A percentile compares a stretch with the other conserved stretches of the same genome.
phyloP scores from a whole-genome alignment of 169 alveolate genomes.

The Plasmodium coatneyi region DNA sequence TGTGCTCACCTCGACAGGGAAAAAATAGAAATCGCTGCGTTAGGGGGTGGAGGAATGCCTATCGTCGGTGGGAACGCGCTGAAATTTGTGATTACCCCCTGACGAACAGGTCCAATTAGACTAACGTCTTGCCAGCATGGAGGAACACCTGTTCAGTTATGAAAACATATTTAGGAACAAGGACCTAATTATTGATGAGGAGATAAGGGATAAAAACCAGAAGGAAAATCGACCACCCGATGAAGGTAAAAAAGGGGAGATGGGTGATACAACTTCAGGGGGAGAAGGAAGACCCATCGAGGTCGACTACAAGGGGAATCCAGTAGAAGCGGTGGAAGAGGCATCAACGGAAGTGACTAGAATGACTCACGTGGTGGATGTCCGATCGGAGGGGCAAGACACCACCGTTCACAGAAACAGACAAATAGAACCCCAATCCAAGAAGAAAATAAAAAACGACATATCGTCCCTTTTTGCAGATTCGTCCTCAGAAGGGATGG shows the following conservation, averaged over 20 bases:
- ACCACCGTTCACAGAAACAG: not conserved
- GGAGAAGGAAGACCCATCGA: not conserved
- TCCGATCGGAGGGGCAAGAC: no score
- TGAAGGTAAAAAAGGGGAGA: not conserved
- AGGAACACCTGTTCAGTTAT: conserved; percentile 25
- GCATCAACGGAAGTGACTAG: not conserved
- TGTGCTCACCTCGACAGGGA: not conserved
- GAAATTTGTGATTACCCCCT: not conserved
- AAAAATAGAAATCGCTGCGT: not conserved
- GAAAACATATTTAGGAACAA: conserved; percentile 59
- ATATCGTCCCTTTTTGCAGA: conserved; percentile 40
- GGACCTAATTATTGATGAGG: conserved; percentile 28
- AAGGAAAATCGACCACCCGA: not conserved
- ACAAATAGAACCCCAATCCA: not conserved
- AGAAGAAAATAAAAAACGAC: conserved; percentile 26
- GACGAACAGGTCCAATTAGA: not conserved
- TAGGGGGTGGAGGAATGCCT: not conserved
- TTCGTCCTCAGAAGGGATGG: not conserved
- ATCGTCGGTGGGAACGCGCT: not conserved
- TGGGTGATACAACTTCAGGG: not conserved
- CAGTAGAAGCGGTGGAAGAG: not conserved
- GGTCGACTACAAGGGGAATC: not conserved
- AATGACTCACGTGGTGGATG: not conserved
- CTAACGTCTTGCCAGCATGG: not conserved
- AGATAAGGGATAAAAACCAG: conserved; percentile 12